Base-by-base conservation (phyloP, 2,329 filamentous ascomycete genomes). In the Sarocladium brachiariae region DNA sequence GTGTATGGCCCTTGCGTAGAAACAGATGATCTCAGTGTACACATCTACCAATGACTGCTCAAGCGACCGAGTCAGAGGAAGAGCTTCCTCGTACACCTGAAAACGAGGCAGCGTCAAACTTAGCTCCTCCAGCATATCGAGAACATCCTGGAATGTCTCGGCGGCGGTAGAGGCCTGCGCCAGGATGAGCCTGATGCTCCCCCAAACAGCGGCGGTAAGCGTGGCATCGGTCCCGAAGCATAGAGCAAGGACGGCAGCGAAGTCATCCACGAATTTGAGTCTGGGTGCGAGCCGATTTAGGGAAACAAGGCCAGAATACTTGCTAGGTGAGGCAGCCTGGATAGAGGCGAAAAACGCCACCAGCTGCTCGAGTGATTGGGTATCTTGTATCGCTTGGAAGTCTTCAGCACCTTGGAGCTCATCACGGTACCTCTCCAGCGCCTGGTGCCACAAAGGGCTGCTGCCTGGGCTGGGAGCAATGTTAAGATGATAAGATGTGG, bases 11-110 rank as follows among this genome's bases (percentile, higher is more conserved):
- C 61, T 58, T 16, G 61, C 61, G 53, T 59, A 65, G 52, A 65
- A 65, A 54, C 60, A 62, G 19, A 63, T 61, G 24, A 63, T 54
- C 49, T 65, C 63, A 11, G 56, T 56, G 51, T 64, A 63, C 5
- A 61, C 62, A 41, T 63, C 63, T 9, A 63, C 47, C 16, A 65
- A 52, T 7, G 62, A 56, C 23, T 46, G 45, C 50, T 63, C 58
- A 31, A 65, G 53, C 24, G 50, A 53, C 18, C 52, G 53, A 39
- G 58, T 55, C 51, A 63, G 55, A 4, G 60, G 60, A 13, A 63
- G 52, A 16, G 55, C 60, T 23, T 56, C 27, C 39, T 63, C 59
- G 43, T 63, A 63, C 13, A 53, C 50, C 21, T 54, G 56, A 41
- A 62, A 59, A 30, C 59, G 52, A 30, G 60, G 61, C n/a, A 63